A percentile compares a stretch with the other conserved stretches of the same genome.
These are phyloP conservation scores for Wickerhamiella kurtzmanii DNA, from an alignment of 805 yeast genomes.

Conservation along the genomic window DNA sequence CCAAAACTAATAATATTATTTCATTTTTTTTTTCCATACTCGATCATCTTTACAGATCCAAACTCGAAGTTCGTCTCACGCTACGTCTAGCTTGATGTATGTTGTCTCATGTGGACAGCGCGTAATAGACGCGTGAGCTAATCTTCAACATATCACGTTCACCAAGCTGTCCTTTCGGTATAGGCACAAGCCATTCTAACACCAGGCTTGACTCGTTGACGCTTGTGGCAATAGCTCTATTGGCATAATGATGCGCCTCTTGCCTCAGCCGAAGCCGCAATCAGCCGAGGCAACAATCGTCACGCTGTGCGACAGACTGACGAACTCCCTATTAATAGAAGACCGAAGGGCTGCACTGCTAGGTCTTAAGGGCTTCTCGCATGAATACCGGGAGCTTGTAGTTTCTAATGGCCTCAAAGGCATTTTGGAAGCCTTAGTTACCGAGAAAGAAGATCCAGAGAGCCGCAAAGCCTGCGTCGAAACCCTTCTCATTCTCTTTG, in stretches of 20 bases:
- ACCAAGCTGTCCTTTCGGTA: background rate
- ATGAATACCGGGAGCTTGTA: slow-evolving; percentile 81
- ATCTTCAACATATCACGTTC: background rate
- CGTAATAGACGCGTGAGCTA: too few relatives aligned
- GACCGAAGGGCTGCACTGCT: slow-evolving; percentile 87
- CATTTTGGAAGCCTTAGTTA: slow-evolving; percentile 47
- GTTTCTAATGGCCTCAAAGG: slow-evolving; percentile 77
- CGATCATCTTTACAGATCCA: too few relatives aligned
- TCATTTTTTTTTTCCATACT: background rate
- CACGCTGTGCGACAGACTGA: slow-evolving; percentile 74
- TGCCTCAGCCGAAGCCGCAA: slow-evolving; percentile 38
- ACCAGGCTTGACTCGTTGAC: too few relatives aligned
- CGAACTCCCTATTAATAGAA: slow-evolving; percentile 64
- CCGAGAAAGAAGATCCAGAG: slow-evolving; percentile 56
- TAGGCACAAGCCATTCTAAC: too few relatives aligned
- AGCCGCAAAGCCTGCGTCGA: slow-evolving; percentile 72
- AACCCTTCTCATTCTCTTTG: slow-evolving; percentile 64
- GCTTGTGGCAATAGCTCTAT: too few relatives aligned
- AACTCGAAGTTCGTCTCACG: too few relatives aligned
- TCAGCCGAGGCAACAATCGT: slow-evolving; percentile 74
- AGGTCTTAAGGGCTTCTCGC: slow-evolving; percentile 74
- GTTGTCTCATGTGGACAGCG: too few relatives aligned
- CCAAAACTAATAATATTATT: too few relatives aligned
- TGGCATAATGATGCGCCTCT: slow-evolving; percentile 25
- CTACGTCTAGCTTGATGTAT: too few relatives aligned